phyloP scores from a whole-genome alignment of 2,329 filamentous ascomycete genomes.

The Penicillium sp. region DNA sequence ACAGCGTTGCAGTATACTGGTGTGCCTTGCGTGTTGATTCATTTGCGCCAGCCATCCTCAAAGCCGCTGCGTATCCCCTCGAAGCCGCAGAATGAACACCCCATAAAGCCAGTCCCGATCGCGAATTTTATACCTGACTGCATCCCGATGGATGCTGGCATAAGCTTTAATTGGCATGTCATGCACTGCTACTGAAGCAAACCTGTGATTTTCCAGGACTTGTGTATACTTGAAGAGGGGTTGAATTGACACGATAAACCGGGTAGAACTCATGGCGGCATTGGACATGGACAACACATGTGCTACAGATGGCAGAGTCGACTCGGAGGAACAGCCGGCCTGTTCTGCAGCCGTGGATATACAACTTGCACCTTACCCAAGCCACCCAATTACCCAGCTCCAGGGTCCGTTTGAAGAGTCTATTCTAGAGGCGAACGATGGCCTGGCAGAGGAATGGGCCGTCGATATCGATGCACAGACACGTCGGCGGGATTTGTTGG shows the following conservation, averaged over 20 bases:
- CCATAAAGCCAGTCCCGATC: conserved; percentile 6
- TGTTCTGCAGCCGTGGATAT: not conserved
- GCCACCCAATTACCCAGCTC: conserved; percentile 40
- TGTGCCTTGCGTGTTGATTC: not conserved
- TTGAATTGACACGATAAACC: not conserved
- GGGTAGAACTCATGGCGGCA: not conserved
- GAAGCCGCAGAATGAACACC: conserved; percentile 6
- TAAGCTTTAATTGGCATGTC: conserved; percentile 7
- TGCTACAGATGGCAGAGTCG: not conserved
- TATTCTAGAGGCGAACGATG: conserved; percentile 36
- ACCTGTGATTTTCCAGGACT: not conserved
- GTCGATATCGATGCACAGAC: conserved; percentile 38
- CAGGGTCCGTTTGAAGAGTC: conserved; percentile 46
- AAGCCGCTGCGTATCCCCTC: not conserved
- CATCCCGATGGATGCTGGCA: conserved; percentile 14
- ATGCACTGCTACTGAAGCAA: not conserved
- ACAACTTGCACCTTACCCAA: conserved; percentile 22
- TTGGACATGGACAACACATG: not conserved
- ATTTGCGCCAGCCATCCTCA: conserved; percentile 4
- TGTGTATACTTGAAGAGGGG: not conserved
- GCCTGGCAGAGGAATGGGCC: conserved; percentile 23
- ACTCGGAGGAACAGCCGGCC: not conserved
- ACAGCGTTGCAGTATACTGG: not conserved
- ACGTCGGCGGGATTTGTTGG: conserved; percentile 63
- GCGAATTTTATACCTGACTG: conserved; percentile 18